phyloP scores from a whole-genome alignment of 495 filamentous ascomycete genomes.

The Endocarpon pusillum region DNA sequence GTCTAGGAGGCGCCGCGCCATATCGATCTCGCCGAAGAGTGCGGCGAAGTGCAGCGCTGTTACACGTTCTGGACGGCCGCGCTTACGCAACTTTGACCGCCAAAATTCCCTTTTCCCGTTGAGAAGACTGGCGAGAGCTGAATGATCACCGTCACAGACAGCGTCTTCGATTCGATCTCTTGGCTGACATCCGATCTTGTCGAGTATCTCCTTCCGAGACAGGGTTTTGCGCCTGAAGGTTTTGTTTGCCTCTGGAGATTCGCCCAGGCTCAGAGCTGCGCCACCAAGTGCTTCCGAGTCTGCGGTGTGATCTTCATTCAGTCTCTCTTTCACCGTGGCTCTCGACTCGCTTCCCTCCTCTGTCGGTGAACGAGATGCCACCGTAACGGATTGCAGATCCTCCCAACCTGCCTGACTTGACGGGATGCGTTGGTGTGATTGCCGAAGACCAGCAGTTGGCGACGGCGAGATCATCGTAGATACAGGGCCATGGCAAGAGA shows the following conservation, averaged over 20 bases:
- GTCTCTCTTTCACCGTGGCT: slow-evolving; percentile 9
- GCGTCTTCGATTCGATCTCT: slow-evolving; percentile 14
- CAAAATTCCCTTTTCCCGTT: too few relatives aligned
- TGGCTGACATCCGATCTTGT: slow-evolving; percentile 16
- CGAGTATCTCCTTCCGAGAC: slow-evolving; percentile 14
- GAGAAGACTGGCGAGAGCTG: too few relatives aligned
- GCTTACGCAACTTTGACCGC: too few relatives aligned
- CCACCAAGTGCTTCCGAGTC: slow-evolving; percentile 4
- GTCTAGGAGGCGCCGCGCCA: too few relatives aligned
- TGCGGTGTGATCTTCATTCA: slow-evolving; percentile 6
- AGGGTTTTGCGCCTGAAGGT: slow-evolving; percentile 7
- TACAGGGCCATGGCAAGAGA: too few relatives aligned
- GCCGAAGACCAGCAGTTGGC: too few relatives aligned
- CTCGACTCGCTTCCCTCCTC: slow-evolving; percentile 9
- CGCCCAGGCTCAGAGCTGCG: slow-evolving; percentile 7
- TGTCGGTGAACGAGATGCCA: slow-evolving; percentile 10
- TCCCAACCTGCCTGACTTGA: slow-evolving; percentile 5
- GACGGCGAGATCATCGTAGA: too few relatives aligned
- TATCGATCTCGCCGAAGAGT: too few relatives aligned
- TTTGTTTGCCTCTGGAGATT: slow-evolving; percentile 7
- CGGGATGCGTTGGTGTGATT: too few relatives aligned
- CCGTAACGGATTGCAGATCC: slow-evolving; percentile 8
- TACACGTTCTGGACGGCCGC: too few relatives aligned
- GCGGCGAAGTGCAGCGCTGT: too few relatives aligned
- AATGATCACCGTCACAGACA: too few relatives aligned